Evolutionary conservation across 2,329 filamentous ascomycete species (phyloP).

Genomic region (Fusarium neocosmosporiellum): DNA sequence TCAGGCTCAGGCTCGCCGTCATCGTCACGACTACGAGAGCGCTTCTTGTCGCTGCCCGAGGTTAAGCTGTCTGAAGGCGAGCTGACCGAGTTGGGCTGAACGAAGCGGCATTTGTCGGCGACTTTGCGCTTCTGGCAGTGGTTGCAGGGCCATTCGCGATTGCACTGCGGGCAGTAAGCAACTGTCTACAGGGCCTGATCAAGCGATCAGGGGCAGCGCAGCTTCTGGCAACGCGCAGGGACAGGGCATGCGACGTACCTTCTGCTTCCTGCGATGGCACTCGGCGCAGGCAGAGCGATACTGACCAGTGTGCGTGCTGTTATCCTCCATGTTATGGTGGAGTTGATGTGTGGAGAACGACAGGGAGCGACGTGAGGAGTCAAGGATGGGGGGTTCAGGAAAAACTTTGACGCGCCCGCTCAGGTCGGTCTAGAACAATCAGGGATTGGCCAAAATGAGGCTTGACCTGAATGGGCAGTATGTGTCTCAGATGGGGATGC

Average conservation of each 20-base stretch:
- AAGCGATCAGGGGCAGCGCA: not conserved
- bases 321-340: constrained; percentile 49
- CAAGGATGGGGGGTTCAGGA: constrained; percentile 17
- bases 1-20: constrained; percentile 27
- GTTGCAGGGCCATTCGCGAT: constrained; percentile 53
- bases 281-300: constrained; percentile 56
- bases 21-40: constrained; percentile 35
- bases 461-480: constrained; percentile 8
- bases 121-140: constrained; percentile 54
- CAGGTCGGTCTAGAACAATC: not conserved
- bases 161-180: constrained; percentile 46
- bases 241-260: constrained; percentile 39
- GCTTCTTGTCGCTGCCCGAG: constrained; percentile 36
- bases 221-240: not conserved
- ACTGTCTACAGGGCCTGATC: constrained; percentile 48
- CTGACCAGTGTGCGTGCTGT: constrained; percentile 54
- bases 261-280: constrained; percentile 55
- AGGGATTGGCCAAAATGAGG: not conserved
- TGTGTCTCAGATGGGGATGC: constrained; percentile 5
- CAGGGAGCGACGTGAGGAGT: constrained; percentile 33
- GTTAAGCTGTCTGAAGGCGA: constrained; percentile 30
- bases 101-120: constrained; percentile 49
- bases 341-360: constrained; percentile 39
- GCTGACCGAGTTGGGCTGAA: constrained; percentile 33
- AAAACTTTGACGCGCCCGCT: constrained; percentile 33